phyloP scores from a whole-genome alignment of 164 flowering plant species.

The Warburgia ugandensis region DNA sequence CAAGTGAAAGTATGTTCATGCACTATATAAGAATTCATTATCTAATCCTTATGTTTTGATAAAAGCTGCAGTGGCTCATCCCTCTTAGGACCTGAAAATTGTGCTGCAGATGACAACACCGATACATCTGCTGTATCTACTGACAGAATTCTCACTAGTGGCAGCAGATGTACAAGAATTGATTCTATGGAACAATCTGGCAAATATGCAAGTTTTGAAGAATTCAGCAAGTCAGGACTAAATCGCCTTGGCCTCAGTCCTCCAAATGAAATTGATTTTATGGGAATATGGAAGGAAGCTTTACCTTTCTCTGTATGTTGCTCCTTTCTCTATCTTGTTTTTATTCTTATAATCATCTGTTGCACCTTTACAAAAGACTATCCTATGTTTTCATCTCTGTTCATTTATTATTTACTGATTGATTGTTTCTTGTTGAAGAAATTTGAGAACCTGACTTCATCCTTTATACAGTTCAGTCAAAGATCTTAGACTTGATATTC shows the following conservation, averaged over 20 bases:
- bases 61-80: not conserved
- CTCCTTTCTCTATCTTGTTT: not conserved
- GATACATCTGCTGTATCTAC: conserved; percentile 7
- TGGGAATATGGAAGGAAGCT: conserved; percentile 49
- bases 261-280: conserved; percentile 30
- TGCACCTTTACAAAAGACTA: not conserved
- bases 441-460: no score
- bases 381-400: no score
- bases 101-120: conserved; percentile 23
- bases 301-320: conserved; percentile 55
- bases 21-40: no score
- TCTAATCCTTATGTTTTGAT: no score
- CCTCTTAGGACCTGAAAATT: not conserved
- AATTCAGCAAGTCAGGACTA: conserved; percentile 54
- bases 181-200: conserved; percentile 10
- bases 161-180: conserved; percentile 11
- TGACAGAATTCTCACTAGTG: conserved; percentile 6
- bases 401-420: no score
- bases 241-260: conserved; percentile 53
- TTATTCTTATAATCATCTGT: not conserved
- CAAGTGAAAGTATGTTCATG: no score
- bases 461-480: no score
- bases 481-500: no score
- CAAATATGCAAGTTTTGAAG: conserved; percentile 39
- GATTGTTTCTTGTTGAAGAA: no score